A percentile compares a stretch with the other conserved stretches of the same genome.
Conservation (phyloP, 1,284 basidiomycete genomes). For the Flammula alnicola region DNA sequence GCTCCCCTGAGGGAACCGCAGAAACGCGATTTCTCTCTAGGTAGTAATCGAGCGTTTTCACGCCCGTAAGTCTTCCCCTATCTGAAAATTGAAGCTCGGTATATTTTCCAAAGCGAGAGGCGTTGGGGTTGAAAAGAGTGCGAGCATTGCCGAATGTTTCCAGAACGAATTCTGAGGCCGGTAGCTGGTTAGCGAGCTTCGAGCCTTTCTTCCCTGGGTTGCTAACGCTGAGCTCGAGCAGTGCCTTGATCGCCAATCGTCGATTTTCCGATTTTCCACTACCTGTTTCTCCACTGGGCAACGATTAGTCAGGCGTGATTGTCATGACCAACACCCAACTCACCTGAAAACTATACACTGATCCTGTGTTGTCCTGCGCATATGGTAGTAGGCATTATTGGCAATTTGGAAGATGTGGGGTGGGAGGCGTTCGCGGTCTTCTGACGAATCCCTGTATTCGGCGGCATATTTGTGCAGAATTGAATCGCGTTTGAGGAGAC, state of each 20-base stretch:
- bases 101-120: slow-evolving; percentile 91
- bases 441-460: slow-evolving; percentile 69
- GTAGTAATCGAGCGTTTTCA: slow-evolving; percentile 98
- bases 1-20: slow-evolving; percentile 81
- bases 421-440: slow-evolving; percentile 55
- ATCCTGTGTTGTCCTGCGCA: slow-evolving; percentile 92
- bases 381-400: slow-evolving; percentile 94
- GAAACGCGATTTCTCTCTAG: slow-evolving; percentile 89
- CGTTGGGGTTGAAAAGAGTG: slow-evolving; percentile 90
- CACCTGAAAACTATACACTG: slow-evolving; percentile 88
- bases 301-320: background rate
- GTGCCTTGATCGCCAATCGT: slow-evolving; percentile 86
- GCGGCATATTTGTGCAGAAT: slow-evolving; percentile 83
- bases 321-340: slow-evolving; percentile 32
- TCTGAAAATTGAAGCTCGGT: slow-evolving; percentile 95
- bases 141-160: slow-evolving; percentile 92
- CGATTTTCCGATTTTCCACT: slow-evolving; percentile 94
- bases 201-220: slow-evolving; percentile 93
- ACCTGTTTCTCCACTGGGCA: slow-evolving; percentile 82
- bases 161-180: slow-evolving; percentile 93
- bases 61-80: slow-evolving; percentile 84
- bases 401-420: slow-evolving; percentile 91
- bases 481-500: slow-evolving; percentile 81
- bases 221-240: slow-evolving; percentile 88
- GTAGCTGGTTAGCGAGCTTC: slow-evolving; percentile 85